Conservation (phyloP, 2,329 filamentous ascomycete species). For the Paecilomyces formosus region DNA sequence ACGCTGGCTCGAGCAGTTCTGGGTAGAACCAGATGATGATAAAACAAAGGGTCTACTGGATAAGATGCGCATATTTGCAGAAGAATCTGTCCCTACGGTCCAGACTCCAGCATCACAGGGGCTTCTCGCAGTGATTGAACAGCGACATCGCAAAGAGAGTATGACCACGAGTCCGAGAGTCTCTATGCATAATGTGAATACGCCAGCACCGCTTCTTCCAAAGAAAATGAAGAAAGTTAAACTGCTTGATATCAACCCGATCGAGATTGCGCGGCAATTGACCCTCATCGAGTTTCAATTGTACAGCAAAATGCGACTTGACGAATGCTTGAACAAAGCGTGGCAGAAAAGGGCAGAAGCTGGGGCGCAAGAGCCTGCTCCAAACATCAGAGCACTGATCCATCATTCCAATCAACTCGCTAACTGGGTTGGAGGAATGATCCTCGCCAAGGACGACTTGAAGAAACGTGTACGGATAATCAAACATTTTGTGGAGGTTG, state of each 20-base stretch:
- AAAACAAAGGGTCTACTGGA: slow-evolving; percentile 67
- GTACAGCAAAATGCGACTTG: slow-evolving; percentile 84
- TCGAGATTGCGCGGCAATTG: slow-evolving; percentile 85
- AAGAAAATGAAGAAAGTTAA: slow-evolving; percentile 98
- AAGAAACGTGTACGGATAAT: slow-evolving; percentile 90
- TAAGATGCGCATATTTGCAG: slow-evolving; percentile 72
- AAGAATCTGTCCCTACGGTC: neutral
- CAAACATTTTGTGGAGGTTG: slow-evolving; percentile 88
- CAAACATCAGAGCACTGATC: slow-evolving; percentile 88
- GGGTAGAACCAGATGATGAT: slow-evolving; percentile 73
- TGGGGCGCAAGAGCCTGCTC: slow-evolving; percentile 60
- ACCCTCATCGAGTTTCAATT: slow-evolving; percentile 88
- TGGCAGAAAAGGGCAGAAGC: slow-evolving; percentile 86
- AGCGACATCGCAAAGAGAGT: slow-evolving; percentile 75
- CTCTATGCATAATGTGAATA: slow-evolving; percentile 68
- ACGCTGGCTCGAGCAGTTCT: slow-evolving; percentile 93
- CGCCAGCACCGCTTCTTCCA: slow-evolving; percentile 79
- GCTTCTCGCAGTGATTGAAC: slow-evolving; percentile 74
- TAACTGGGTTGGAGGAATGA: slow-evolving; percentile 97
- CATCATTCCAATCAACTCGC: slow-evolving; percentile 94
- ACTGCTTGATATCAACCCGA: slow-evolving; percentile 86
- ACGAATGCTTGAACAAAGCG: slow-evolving; percentile 89
- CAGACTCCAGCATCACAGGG: slow-evolving; percentile 52
- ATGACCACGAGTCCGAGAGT: slow-evolving; percentile 73
- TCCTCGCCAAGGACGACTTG: slow-evolving; percentile 79